Evolutionary conservation across 2,329 filamentous ascomycete genomes (phyloP).

Genomic region (Epichloe gansuensis): DNA sequence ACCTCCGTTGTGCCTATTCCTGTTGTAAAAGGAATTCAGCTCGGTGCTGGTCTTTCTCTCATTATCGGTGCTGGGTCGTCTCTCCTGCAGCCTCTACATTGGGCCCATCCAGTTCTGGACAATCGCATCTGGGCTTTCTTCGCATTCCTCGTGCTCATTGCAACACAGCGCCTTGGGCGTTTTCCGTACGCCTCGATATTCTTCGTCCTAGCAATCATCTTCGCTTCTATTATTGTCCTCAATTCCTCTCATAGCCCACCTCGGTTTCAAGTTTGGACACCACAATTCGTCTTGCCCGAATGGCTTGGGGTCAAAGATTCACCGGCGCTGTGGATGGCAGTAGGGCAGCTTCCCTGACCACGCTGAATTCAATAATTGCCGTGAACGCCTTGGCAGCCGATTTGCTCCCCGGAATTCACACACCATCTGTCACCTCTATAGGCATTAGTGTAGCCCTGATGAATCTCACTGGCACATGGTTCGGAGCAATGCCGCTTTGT

Average conservation of each 20-base stretch:
- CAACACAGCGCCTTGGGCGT: conserved; percentile 50
- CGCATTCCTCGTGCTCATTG: conserved; percentile 59
- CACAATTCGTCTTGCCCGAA: conserved; percentile 29
- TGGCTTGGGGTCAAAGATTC: conserved; percentile 18
- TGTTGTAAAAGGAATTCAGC: conserved; percentile 88
- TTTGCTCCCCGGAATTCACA: conserved; percentile 54
- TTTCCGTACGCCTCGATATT: conserved; percentile 71
- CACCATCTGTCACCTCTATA: conserved; percentile 62
- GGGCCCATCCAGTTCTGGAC: conserved; percentile 58
- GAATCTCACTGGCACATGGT: conserved; percentile 81
- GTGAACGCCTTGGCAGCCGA: conserved; percentile 69
- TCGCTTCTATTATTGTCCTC: conserved; percentile 40
- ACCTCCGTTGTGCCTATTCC: conserved; percentile 68
- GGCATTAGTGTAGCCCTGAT: conserved; percentile 73
- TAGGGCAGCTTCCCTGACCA: conserved; percentile 88
- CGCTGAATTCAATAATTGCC: conserved; percentile 84
- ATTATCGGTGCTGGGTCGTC: conserved; percentile 62
- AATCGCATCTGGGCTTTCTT: conserved; percentile 67
- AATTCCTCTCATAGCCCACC: conserved; percentile 29
- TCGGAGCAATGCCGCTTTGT: conserved; percentile 90
- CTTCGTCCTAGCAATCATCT: conserved; percentile 54
- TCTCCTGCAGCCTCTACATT: conserved; percentile 56
- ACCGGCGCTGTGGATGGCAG: conserved; percentile 44
- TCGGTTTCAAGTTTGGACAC: conserved; percentile 47
- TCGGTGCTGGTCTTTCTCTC: conserved; percentile 78